Evolutionary conservation across 768 basidiomycete species (phyloP).

Genomic region (Mycena sanguinolenta): DNA sequence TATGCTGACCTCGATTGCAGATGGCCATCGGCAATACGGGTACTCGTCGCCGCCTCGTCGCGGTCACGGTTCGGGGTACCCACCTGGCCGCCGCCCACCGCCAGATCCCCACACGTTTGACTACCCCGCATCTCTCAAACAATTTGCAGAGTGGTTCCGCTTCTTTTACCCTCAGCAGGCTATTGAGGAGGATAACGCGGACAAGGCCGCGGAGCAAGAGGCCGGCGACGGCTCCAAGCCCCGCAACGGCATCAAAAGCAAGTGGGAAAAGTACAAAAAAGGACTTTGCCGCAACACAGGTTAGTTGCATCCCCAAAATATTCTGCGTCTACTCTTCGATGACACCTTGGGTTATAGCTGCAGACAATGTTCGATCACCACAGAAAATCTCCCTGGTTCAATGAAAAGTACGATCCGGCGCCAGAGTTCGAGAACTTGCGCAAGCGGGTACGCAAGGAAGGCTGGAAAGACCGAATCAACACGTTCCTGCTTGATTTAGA

Average conservation of each 20-base stretch:
- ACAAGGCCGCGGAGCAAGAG: slow-evolving; percentile 87
- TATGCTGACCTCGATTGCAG: slow-evolving; percentile 49
- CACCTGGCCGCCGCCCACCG: slow-evolving; percentile 71
- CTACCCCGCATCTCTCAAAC: slow-evolving; percentile 84
- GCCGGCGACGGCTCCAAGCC: slow-evolving; percentile 87
- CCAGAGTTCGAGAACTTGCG: slow-evolving; percentile 80
- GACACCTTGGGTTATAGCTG: slow-evolving; percentile 72
- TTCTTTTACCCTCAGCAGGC: slow-evolving; percentile 82
- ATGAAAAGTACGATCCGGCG: slow-evolving; percentile 92
- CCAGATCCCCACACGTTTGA: slow-evolving; percentile 87
- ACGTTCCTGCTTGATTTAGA: slow-evolving; percentile 86
- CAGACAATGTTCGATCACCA: slow-evolving; percentile 97
- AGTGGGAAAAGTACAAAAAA: slow-evolving; percentile 97
- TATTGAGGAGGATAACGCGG: slow-evolving; percentile 84
- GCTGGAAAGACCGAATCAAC: slow-evolving; percentile 82
- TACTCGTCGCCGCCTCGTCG: slow-evolving; percentile 74
- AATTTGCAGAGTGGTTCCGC: slow-evolving; percentile 92
- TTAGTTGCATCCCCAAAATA: slow-evolving; percentile 59
- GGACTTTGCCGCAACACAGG: slow-evolving; percentile 89
- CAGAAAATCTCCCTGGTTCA: slow-evolving; percentile 96
- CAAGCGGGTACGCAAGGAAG: slow-evolving; percentile 83
- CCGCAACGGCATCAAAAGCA: slow-evolving; percentile 83
- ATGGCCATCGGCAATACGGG: slow-evolving; percentile 61
- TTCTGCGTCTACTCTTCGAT: slow-evolving; percentile 38
- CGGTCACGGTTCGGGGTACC: slow-evolving; percentile 62